Conservation (phyloP, 1,284 basidiomycete species). For the Inonotus obliquus region DNA sequence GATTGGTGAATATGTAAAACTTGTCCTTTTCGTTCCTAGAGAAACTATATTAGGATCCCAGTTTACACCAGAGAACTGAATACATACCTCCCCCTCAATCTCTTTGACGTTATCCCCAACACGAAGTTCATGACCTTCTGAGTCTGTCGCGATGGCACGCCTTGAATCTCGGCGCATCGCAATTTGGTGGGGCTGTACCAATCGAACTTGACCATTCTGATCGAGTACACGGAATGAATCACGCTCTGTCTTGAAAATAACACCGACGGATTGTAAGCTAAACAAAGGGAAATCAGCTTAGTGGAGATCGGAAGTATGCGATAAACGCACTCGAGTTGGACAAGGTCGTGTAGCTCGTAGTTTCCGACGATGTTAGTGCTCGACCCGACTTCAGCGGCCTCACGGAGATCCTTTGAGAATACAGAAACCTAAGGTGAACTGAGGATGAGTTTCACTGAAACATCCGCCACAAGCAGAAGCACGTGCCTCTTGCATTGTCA, state of each 20-base stretch:
- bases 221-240: slow-evolving; percentile 95
- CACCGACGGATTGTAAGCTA: slow-evolving; percentile 89
- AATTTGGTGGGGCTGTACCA: slow-evolving; percentile 94
- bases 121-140: slow-evolving; percentile 79
- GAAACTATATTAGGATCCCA: not conserved
- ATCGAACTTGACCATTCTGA: slow-evolving; percentile 85
- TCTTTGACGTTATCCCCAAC: slow-evolving; percentile 95
- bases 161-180: slow-evolving; percentile 84
- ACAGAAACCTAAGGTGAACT: slow-evolving; percentile 69
- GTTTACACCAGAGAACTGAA: not conserved
- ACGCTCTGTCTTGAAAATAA: slow-evolving; percentile 96
- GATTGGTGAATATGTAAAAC: slow-evolving; percentile 96
- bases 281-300: slow-evolving; percentile 1
- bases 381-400: slow-evolving; percentile 93
- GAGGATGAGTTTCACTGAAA: slow-evolving; percentile 2
- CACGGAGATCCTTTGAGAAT: slow-evolving; percentile 95
- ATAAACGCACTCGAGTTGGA: slow-evolving; percentile 85
- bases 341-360: slow-evolving; percentile 94
- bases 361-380: slow-evolving; percentile 87
- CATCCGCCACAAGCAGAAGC: slow-evolving; percentile 1
- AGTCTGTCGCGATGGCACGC: slow-evolving; percentile 86
- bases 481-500: slow-evolving; percentile 86
- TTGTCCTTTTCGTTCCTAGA: slow-evolving; percentile 80
- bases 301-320: not conserved
- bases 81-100: slow-evolving; percentile 74